Percentiles rank a stretch among this genome's conserved stretches.
These are phyloP conservation scores for Diophrys appendiculata DNA, from an alignment of 73 alveolate genomes.

Conservation along the genomic window DNA sequence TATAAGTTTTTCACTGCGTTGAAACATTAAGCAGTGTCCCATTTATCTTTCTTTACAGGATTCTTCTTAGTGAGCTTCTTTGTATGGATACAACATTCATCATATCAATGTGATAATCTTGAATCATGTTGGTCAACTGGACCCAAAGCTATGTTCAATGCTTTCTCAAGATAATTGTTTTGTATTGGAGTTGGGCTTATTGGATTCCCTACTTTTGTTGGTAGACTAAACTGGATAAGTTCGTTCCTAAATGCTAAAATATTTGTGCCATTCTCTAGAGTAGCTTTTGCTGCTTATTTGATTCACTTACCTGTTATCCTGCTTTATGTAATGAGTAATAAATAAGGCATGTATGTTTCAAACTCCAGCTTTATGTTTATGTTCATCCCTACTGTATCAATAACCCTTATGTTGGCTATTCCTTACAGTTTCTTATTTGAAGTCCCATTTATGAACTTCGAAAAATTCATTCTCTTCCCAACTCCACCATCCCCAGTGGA, in stretches of 20 bases:
- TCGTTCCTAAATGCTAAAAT: conserved; percentile 28
- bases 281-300: conserved; percentile 48
- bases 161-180: conserved; percentile 43
- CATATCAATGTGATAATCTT: neutral
- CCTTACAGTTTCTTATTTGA: conserved; percentile 32
- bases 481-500: too few relatives aligned
- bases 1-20: neutral
- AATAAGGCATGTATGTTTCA: neutral
- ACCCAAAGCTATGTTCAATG: conserved; percentile 17
- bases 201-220: conserved; percentile 56
- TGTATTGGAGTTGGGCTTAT: conserved; percentile 48
- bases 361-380: conserved; percentile 2
- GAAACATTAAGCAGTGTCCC: neutral
- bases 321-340: neutral
- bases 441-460: conserved; percentile 36
- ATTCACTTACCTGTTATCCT: conserved; percentile 36
- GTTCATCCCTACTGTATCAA: neutral
- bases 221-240: conserved; percentile 30
- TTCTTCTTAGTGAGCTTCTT: neutral
- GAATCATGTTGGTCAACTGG: conserved; percentile 25
- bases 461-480: conserved; percentile 31
- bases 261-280: conserved; percentile 57
- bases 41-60: neutral
- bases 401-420: conserved; percentile 14
- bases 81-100: neutral